phyloP scores from a whole-genome alignment of 2,329 filamentous ascomycete species.

The Aspergillus ibericus region DNA sequence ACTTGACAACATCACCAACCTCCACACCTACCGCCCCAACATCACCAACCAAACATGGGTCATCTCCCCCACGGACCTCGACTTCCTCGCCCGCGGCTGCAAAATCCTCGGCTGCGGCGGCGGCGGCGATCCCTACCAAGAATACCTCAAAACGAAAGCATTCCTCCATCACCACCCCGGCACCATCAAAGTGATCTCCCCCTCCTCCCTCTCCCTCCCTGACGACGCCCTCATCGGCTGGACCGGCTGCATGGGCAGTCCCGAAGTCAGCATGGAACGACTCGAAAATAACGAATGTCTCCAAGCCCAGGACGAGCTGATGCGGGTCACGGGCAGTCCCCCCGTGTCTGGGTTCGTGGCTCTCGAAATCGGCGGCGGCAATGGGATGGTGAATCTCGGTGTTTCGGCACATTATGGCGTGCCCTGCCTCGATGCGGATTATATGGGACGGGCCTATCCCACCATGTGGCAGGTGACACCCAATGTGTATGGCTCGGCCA shows the following conservation, averaged over 20 bases:
- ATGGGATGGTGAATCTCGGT: constrained; percentile 46
- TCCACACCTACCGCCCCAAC: constrained; percentile 20
- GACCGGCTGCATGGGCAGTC: constrained; percentile 61
- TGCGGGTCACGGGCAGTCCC: constrained; percentile 27
- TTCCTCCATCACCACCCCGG: background rate
- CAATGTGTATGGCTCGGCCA: constrained; percentile 36
- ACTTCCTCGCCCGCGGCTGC: constrained; percentile 15
- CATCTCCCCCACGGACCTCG: constrained; percentile 13
- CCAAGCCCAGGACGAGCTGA: constrained; percentile 50
- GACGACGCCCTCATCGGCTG: constrained; percentile 52
- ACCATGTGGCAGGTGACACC: constrained; percentile 49
- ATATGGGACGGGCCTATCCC: constrained; percentile 50
- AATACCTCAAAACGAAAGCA: constrained; percentile 6
- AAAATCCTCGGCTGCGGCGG: constrained; percentile 18
- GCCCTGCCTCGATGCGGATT: constrained; percentile 48
- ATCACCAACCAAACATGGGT: constrained; percentile 18
- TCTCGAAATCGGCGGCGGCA: constrained; percentile 67
- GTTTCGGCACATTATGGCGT: constrained; percentile 38
- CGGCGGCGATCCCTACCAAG: constrained; percentile 9
- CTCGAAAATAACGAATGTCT: constrained; percentile 56
- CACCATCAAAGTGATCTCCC: background rate
- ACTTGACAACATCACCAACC: too few species aligned
- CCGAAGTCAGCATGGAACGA: constrained; percentile 62
- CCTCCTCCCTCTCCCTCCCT: constrained; percentile 47
- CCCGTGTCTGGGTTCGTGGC: constrained; percentile 43